These are phyloP conservation scores for Fusarium nelsonii DNA, from an alignment of 2,329 filamentous ascomycete genomes.

Conservation along the genomic window DNA sequence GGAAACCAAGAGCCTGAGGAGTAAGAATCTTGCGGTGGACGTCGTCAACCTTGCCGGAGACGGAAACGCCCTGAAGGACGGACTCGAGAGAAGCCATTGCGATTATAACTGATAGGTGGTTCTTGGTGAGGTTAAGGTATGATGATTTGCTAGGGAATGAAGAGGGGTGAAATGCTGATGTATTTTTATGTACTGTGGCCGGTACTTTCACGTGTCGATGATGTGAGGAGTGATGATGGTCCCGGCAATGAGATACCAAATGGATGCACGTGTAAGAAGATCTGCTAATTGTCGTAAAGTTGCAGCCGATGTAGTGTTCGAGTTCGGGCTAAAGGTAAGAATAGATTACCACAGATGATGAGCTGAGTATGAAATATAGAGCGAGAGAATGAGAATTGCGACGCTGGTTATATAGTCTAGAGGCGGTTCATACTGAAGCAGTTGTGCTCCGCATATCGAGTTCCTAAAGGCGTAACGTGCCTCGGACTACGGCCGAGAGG, in stretches of 20 bases:
- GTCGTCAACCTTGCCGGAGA: slow-evolving; percentile 83
- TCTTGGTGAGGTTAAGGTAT: slow-evolving; percentile 8
- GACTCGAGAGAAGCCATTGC: slow-evolving; percentile 77
- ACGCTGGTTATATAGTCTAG: slow-evolving; percentile 38
- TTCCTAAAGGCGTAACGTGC: slow-evolving; percentile 36
- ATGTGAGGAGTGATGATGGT: slow-evolving; percentile 31
- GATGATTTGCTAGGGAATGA: slow-evolving; percentile 13
- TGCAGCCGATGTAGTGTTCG: neutral
- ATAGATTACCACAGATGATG: slow-evolving; percentile 1
- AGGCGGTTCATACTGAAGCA: slow-evolving; percentile 24
- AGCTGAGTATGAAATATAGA: neutral
- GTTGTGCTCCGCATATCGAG: slow-evolving; percentile 36
- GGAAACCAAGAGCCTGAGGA: slow-evolving; percentile 89
- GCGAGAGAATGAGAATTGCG: slow-evolving; percentile 7
- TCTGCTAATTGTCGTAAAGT: slow-evolving; percentile 14
- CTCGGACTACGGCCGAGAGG: slow-evolving; percentile 45
- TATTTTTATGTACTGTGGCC: slow-evolving; percentile 22
- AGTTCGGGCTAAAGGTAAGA: slow-evolving; percentile 2
- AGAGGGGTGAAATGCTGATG: slow-evolving; percentile 11
- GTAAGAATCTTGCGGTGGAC: slow-evolving; percentile 91
- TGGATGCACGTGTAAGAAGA: slow-evolving; percentile 17
- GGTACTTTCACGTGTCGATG: slow-evolving; percentile 53
- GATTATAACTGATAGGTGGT: slow-evolving; percentile 17
- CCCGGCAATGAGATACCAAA: slow-evolving; percentile 27
- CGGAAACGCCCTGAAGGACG: slow-evolving; percentile 88